Evolutionary conservation across 2,329 filamentous ascomycete genomes (phyloP).

Genomic region (Aspergillus fumigatus): DNA sequence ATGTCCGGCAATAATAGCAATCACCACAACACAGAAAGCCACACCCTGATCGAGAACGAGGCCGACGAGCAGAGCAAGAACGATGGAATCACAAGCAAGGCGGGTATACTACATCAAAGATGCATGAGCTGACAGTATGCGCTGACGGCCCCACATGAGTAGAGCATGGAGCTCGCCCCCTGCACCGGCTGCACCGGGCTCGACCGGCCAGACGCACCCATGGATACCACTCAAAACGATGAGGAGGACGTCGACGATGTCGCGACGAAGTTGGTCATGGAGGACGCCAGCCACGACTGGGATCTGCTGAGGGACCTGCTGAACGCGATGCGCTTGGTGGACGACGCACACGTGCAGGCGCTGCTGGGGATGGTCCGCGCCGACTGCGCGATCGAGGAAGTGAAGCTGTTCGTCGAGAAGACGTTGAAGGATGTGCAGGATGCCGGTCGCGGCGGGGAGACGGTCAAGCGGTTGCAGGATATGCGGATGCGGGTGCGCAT

Average conservation of each 20-base stretch:
- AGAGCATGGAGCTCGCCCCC: not conserved
- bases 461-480: slow-evolving; percentile 8
- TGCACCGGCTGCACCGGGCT: not conserved
- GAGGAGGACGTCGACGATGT: not conserved
- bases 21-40: too few relatives aligned
- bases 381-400: slow-evolving; percentile 21
- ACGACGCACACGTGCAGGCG: slow-evolving; percentile 13
- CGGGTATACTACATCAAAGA: not conserved
- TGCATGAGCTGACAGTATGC: not conserved
- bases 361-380: slow-evolving; percentile 25
- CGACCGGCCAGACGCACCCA: not conserved
- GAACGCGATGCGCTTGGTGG: slow-evolving; percentile 19
- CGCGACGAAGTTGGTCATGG: not conserved
- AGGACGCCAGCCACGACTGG: slow-evolving; percentile 19
- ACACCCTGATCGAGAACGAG: too few relatives aligned
- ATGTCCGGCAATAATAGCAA: too few relatives aligned
- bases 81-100: not conserved
- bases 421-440: slow-evolving; percentile 7
- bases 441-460: slow-evolving; percentile 5
- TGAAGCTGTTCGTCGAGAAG: slow-evolving; percentile 21
- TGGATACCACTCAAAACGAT: not conserved
- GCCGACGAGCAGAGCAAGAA: too few relatives aligned
- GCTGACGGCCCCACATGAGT: not conserved
- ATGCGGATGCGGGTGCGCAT: slow-evolving; percentile 15
- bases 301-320: slow-evolving; percentile 26